Base-by-base conservation (phyloP, 345 rosid genomes). In the Lepidium sativum region DNA sequence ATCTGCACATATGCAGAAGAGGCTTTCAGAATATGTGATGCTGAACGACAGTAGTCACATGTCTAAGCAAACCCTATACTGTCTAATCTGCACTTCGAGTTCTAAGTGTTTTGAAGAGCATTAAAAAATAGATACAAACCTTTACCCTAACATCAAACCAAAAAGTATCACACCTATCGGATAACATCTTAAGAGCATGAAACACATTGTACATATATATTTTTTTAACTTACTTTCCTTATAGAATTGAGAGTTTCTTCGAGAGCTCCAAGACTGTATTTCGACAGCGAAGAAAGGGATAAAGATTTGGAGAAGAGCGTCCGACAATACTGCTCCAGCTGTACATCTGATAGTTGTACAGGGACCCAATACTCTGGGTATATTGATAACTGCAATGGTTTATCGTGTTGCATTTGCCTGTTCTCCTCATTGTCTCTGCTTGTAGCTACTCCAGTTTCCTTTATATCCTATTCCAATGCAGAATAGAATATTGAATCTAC, bases 341-440 rank as follows among this genome's bases (percentile, higher is more conserved):
- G 99, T 73, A 88, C 76, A 68, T 78, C 60, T 37, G 97, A 90
- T 75, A 94, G 69, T 70, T 78, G 81, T 35, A 81, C 88, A 42
- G 99, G 99, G 68, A 94, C 86, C 99, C 97, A 90, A 59, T 82
- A 90, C 82, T 94, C 99, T 5, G 67, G 54, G 79, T 86, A 83
- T 75, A 80, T 71, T 27, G 85, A 83, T 12, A 80, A 25, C 3
- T 25, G 83, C 11, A 52, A 58, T 77, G 77, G 41, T 50, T 45
- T 77, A 52, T 44, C 54, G 6, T 20, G 62, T 70, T 72, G 77
- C 7, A 60, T 55, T 54, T 44, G 33, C 45, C 40, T 17, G 58
- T 55, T 63, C 61, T 79, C 80, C 70, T 42, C 76, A 59, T 25
- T 42, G 61, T 69, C 73, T 48, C 39, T 52, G 66, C 60, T 55